Evolutionary conservation across 2,329 filamentous ascomycete species (phyloP).

Genomic region (Sclerotiophoma versabilis): DNA sequence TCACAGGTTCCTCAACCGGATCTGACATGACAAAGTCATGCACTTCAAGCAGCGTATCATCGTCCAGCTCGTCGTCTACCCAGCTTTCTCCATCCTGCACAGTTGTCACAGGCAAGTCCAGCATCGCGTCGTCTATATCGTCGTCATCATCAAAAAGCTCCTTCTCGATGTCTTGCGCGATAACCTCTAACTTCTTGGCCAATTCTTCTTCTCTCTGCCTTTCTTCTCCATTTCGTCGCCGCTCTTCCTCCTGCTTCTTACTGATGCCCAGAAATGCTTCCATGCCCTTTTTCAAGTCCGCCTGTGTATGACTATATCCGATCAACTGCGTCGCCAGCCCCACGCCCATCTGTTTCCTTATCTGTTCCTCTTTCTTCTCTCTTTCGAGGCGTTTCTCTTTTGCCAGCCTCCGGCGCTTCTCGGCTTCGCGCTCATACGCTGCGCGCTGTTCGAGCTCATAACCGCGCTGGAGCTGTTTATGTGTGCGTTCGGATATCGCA

Average conservation of each 20-base stretch:
- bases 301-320: slow-evolving; percentile 50
- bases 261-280: slow-evolving; percentile 44
- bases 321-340: slow-evolving; percentile 49
- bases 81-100: slow-evolving; percentile 23
- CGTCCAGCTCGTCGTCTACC: slow-evolving; percentile 43
- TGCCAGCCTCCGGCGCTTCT: slow-evolving; percentile 36
- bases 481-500: slow-evolving; percentile 33
- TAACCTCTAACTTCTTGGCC: slow-evolving; percentile 29
- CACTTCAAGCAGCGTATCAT: slow-evolving; percentile 40
- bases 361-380: slow-evolving; percentile 41
- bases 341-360: slow-evolving; percentile 39
- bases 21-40: slow-evolving; percentile 40
- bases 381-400: slow-evolving; percentile 43
- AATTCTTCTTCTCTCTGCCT: slow-evolving; percentile 24
- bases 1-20: slow-evolving; percentile 21
- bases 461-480: slow-evolving; percentile 41
- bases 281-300: slow-evolving; percentile 48
- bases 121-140: slow-evolving; percentile 14
- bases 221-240: slow-evolving; percentile 25
- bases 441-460: slow-evolving; percentile 45
- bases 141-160: slow-evolving; percentile 45
- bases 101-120: slow-evolving; percentile 21
- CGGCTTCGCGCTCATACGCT: slow-evolving; percentile 40
- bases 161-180: slow-evolving; percentile 34
- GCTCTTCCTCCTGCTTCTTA: slow-evolving; percentile 32